Base-by-base conservation (phyloP, 106 monocot species). In the Gastrodia elata region DNA sequence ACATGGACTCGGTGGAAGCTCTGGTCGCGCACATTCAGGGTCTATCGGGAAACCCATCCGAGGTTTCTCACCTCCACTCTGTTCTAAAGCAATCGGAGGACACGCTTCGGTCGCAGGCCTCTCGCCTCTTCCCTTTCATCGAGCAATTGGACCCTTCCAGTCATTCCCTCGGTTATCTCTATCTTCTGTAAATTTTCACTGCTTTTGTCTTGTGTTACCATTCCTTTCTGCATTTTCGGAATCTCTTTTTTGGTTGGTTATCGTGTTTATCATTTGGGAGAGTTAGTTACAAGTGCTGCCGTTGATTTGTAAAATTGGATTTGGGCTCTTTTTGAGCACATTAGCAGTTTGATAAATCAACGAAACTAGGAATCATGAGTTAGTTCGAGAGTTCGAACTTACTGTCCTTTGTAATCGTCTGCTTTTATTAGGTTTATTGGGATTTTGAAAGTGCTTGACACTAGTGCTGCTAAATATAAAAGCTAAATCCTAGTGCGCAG, bases 141-240 rank as follows among this genome's bases (percentile, higher is more conserved):
- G 74, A 72, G 10, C 84, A 84, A 34, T 86, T 93, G 71, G 84
- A 92, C 68, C 86, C 90, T 16, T 11, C 79, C 68, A 72, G 27
- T 6, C 92, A 92, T 73, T 90, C 92, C 58, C 86, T 93, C 39
- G 97, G 97, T 8, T 97, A 83, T 59, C 90, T 97, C 84, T 97
- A 80, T 48, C 56, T 97, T 74, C 81, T 92, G 92, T 97, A 65
- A 88, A 61, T 58, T 56, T 25, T n/a, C 28, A 5, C 30, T 36
- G 26, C n/a, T 20, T 33, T 18, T 34, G n/a, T 2, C 18, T 5
- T 15, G 5, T 4, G 15, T 36, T 64, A 34, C 44, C 4, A 6
- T 9, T 13, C 14, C 18, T 58, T 30, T 39, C 6, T 5, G 34
- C 25, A 30, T 13, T 33, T 32, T 5, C 0, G 32, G 32, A 32